Base-by-base conservation (phyloP, 495 filamentous ascomycete genomes). In the Cercophora samala region DNA sequence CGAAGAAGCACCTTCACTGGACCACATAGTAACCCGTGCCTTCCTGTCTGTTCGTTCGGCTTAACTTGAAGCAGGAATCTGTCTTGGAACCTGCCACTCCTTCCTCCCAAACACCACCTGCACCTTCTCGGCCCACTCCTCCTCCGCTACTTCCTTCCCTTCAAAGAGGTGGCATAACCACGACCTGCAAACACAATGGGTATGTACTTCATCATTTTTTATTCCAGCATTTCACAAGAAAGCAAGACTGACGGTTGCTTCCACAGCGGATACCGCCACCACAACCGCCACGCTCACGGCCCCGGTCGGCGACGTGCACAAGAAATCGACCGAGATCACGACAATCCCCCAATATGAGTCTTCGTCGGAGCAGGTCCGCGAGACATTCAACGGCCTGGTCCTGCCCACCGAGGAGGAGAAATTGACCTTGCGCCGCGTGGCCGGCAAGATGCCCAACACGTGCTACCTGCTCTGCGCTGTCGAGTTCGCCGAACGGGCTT, bases 401-500 rank as follows among this genome's bases (percentile, higher is more conserved):
- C 24, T 62, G 4, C 87, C 87, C 3, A 87, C 86, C 22, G 81
- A 83, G 29, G 84, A 88, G 62, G 87, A 90, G 60, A 70, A 77
- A 25, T 65, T 69, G 17, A 84, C 82, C 8, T 76, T 89, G 9
- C 86, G 87, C 60, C 83, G 84, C 69, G 81, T 89, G 18, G 78
- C 87, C n/a, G 87, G 81, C 61, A 79, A 63, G 2, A 67, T 88
- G 8, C 84, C 85, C 8, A 26, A 78, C 17, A 76, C 84, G 21
- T 79, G 84, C 37, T 88, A 84, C 63, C 65, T 83, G 2, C 80
- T 88, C 53, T 89, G 86, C 68, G 66, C 84, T 0, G 84, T 88
- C 32, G 86, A 88, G 64, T 86, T 88, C 69, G 85, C 83, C 67
- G 86, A 88, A 75, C 77, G 85, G 64, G 84, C 84, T 21, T 87